These are phyloP conservation scores for Zymoseptoria pseudotritici DNA, from an alignment of 2,329 filamentous ascomycete genomes.

Conservation along the genomic window DNA sequence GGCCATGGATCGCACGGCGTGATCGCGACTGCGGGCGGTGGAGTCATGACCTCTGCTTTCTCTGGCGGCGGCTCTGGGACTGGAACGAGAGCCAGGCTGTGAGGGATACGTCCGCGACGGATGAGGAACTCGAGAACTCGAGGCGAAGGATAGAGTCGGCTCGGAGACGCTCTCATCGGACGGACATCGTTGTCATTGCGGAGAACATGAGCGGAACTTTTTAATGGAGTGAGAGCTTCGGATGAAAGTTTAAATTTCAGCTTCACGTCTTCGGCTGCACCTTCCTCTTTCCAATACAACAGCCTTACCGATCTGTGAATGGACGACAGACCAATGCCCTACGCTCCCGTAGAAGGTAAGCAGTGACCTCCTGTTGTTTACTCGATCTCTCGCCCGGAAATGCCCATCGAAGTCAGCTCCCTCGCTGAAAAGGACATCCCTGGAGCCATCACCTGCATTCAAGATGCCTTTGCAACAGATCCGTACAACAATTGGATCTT, in stretches of 20 bases:
- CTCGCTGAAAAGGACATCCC: constrained; percentile 55
- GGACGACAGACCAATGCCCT: too few relatives aligned
- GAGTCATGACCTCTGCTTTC: constrained; percentile 32
- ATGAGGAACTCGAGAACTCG: constrained; percentile 46
- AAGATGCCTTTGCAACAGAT: constrained; percentile 58
- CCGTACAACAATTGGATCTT: constrained; percentile 63
- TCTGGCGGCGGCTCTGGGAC: constrained; percentile 17
- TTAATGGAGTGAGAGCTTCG: background rate
- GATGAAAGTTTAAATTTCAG: background rate
- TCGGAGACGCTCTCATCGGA: constrained; percentile 9
- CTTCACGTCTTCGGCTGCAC: background rate
- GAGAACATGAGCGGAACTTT: background rate
- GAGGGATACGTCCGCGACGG: constrained; percentile 34
- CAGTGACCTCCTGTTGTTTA: too few relatives aligned
- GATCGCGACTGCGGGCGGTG: constrained; percentile 43
- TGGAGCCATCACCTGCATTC: constrained; percentile 57
- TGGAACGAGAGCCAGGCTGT: constrained; percentile 24
- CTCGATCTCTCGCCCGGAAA: background rate
- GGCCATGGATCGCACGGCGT: constrained; percentile 55
- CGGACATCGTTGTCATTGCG: background rate
- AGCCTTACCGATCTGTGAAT: too few relatives aligned
- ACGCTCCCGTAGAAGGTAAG: too few relatives aligned
- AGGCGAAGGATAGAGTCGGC: constrained; percentile 35
- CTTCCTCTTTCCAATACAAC: background rate
- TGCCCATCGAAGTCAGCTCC: constrained; percentile 46